A percentile compares a stretch with the other conserved stretches of the same genome.
Evolutionary conservation across 2,329 filamentous ascomycete genomes (phyloP).

Genomic region (Cladorrhinum sp.): DNA sequence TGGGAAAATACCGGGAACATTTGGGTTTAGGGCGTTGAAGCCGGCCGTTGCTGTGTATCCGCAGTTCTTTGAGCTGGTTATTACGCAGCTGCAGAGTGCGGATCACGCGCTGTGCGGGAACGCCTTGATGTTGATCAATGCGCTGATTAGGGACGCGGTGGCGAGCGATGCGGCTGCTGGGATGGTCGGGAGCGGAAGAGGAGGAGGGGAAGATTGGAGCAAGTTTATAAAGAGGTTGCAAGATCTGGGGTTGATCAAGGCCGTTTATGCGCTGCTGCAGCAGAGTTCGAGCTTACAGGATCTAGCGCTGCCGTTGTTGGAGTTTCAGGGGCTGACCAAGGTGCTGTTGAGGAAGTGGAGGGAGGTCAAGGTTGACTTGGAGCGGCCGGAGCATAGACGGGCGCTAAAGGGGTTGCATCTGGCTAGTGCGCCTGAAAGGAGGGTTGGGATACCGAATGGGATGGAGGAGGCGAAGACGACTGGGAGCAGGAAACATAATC

Average conservation of each 20-base stretch:
- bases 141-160: constrained; percentile 87
- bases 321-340: constrained; percentile 92
- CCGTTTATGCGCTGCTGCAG: constrained; percentile 91
- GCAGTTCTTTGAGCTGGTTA: constrained; percentile 90
- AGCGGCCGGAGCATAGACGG: constrained; percentile 81
- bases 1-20: constrained; percentile 56
- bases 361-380: constrained; percentile 78
- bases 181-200: constrained; percentile 33
- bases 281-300: constrained; percentile 90
- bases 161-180: constrained; percentile 59
- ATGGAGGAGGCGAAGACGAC: constrained; percentile 34
- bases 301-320: constrained; percentile 80
- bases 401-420: constrained; percentile 83
- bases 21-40: constrained; percentile 88
- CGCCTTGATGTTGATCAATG: constrained; percentile 91
- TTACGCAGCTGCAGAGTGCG: constrained; percentile 85
- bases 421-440: constrained; percentile 69
- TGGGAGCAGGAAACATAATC: constrained; percentile 70
- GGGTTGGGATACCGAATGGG: constrained; percentile 12
- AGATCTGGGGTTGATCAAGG: constrained; percentile 87
- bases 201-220: constrained; percentile 73
- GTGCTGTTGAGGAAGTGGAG: constrained; percentile 84
- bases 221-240: constrained; percentile 92
- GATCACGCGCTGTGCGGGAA: constrained; percentile 96
- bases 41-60: constrained; percentile 88